Base-by-base conservation (phyloP, 1,284 basidiomycete species). In the Bjerkandera adusta region DNA sequence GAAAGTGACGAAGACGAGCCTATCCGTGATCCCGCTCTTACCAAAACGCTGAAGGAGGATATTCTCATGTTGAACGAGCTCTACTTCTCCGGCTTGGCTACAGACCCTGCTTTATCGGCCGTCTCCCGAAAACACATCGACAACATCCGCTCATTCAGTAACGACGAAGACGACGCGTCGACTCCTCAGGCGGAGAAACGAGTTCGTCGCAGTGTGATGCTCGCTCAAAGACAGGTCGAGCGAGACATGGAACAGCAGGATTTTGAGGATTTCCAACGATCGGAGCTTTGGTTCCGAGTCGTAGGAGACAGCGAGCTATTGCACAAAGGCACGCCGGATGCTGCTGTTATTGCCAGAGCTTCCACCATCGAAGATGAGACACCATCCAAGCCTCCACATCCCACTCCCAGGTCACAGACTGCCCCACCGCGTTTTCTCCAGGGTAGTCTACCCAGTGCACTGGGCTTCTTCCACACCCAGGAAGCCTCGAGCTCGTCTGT, bases 221-320 rank as follows among this genome's bases (percentile, higher is more conserved):
- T 88, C 2, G 83, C 91, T 1, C 96, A 98, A 62, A 72, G 76
- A 48, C 88, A 94, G 54, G 83, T 95, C 1, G 90, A 95, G 59
- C 77, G 83, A 24, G 81, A 88, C 44, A 95, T 98, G 90, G 85
- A 90, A 55, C 87, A 89, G 44, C 47, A 54, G 29, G 93, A 97
- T 63, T 97, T 95, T 65, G 83, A 88, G 37, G 82, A 83, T 5
- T 98, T 99, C 63, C 81, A 85, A 57, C 73, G 80, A 50, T 92
- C 89, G 30, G 92, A 95, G 57, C 75, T 97, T 7, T 97, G 90
- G 82, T 88, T 93, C 68, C 86, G 92, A 45, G 92, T 92, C 0
- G 71, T 89, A 2, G 81, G 85, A 2, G 92, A 97, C 59, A 71
- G 86, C 3, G 77, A 81, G 37, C 53, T 60, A 21, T 51, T 42